Conservation (phyloP, 768 basidiomycete genomes). For the Amylocystis lapponica region DNA sequence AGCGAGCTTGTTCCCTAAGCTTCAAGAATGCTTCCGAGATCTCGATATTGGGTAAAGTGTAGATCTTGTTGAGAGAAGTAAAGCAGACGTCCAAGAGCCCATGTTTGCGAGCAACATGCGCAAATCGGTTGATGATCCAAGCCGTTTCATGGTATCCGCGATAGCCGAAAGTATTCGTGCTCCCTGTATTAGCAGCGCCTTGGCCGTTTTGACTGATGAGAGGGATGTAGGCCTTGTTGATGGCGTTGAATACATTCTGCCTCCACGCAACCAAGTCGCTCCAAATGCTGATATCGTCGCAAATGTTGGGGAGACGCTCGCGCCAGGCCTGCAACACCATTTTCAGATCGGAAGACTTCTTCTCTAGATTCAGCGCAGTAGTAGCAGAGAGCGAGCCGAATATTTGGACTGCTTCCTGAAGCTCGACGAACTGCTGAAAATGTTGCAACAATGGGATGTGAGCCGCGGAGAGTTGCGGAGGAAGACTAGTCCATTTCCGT, state of each 20-base stretch:
- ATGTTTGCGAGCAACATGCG: slow-evolving; percentile 96
- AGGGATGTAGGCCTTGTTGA: slow-evolving; percentile 94
- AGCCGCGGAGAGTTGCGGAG: slow-evolving; percentile 79
- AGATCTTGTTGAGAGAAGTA: slow-evolving; percentile 92
- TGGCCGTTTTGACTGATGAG: slow-evolving; percentile 58
- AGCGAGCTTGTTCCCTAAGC: slow-evolving; percentile 95
- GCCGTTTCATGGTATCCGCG: slow-evolving; percentile 98
- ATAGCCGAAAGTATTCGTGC: slow-evolving; percentile 81
- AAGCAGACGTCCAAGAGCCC: slow-evolving; percentile 95
- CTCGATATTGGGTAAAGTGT: slow-evolving; percentile 98
- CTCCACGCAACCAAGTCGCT: slow-evolving; percentile 99
- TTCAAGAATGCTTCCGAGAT: slow-evolving; percentile 99
- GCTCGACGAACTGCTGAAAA: slow-evolving; percentile 98
- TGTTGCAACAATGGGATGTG: slow-evolving; percentile 94
- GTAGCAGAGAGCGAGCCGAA: slow-evolving; percentile 88
- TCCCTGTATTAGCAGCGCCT: slow-evolving; percentile 45
- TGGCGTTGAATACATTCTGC: slow-evolving; percentile 95
- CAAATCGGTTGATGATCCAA: slow-evolving; percentile 99
- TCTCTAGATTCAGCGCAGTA: slow-evolving; percentile 83
- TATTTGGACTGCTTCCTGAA: slow-evolving; percentile 93
- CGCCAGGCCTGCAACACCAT: slow-evolving; percentile 96
- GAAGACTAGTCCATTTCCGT: slow-evolving; percentile 92
- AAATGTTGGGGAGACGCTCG: slow-evolving; percentile 89
- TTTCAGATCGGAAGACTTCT: slow-evolving; percentile 93
- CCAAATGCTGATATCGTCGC: slow-evolving; percentile 98